Percentiles rank a stretch among this genome's conserved stretches.
Conservation (phyloP, 371 early-diverging fungal genomes). For the Apophysomyces trapeziformis region DNA sequence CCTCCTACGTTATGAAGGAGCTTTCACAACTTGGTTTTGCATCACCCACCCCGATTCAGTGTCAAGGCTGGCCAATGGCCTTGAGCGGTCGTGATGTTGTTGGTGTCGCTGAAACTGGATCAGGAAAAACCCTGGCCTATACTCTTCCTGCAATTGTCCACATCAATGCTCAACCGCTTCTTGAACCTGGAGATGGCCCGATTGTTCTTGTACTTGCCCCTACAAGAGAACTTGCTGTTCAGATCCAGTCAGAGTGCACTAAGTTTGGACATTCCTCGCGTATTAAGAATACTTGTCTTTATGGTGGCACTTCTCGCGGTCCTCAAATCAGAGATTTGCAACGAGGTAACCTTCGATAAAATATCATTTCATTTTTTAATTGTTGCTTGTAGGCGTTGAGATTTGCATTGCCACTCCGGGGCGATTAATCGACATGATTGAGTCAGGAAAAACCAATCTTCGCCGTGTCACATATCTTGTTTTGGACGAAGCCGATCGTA, state of each 20-base stretch:
- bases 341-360: slow-evolving; percentile 42
- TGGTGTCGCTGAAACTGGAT: slow-evolving; percentile 98
- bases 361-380: neutral
- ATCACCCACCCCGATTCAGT: slow-evolving; percentile 97
- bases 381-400: slow-evolving; percentile 72
- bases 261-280: slow-evolving; percentile 89
- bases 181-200: slow-evolving; percentile 97
- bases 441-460: slow-evolving; percentile 87
- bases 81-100: slow-evolving; percentile 98
- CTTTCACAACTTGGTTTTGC: slow-evolving; percentile 86
- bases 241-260: slow-evolving; percentile 93
- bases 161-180: slow-evolving; percentile 96
- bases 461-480: slow-evolving; percentile 98
- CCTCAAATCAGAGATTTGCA: slow-evolving; percentile 93
- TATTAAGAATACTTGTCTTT: slow-evolving; percentile 93
- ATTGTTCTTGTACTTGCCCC: slow-evolving; percentile 94
- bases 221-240: slow-evolving; percentile 93
- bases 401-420: slow-evolving; percentile 99
- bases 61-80: slow-evolving; percentile 99
- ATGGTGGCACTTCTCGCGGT: slow-evolving; percentile 96
- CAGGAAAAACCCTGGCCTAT: slow-evolving; percentile 99
- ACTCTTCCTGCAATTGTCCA: slow-evolving; percentile 98
- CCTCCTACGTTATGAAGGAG: slow-evolving; percentile 85
- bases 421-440: slow-evolving; percentile 97
- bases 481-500: slow-evolving; percentile 98